Evolutionary conservation across 2,329 filamentous ascomycete species (phyloP).

Genomic region (Xylariales sp.): DNA sequence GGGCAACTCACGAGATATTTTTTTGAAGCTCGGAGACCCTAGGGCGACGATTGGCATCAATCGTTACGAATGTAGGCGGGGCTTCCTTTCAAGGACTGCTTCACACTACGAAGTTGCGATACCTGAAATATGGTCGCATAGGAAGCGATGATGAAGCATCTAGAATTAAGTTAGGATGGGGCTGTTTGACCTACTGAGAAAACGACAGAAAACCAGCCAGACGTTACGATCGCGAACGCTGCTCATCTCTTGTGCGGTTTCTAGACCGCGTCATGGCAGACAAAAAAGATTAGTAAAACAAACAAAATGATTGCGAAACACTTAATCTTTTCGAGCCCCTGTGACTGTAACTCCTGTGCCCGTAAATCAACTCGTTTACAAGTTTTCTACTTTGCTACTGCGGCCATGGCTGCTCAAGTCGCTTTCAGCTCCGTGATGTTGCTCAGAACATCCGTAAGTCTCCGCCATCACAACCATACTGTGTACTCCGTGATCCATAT

Average conservation of each 20-base stretch:
- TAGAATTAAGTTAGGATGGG: too few species aligned
- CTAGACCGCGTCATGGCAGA: slow-evolving; percentile 5
- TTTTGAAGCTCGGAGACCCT: slow-evolving; percentile 13
- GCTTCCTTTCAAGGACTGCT: too few species aligned
- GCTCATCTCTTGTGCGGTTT: neutral
- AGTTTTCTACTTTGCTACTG: too few species aligned
- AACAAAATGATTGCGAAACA: slow-evolving; percentile 2
- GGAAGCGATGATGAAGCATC: neutral
- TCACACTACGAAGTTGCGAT: neutral
- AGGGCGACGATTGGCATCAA: neutral
- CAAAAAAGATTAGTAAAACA: slow-evolving; percentile 9
- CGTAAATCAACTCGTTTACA: neutral
- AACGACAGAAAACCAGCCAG: neutral
- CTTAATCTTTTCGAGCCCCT: neutral
- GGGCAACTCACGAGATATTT: slow-evolving; percentile 11
- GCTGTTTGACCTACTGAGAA: too few species aligned
- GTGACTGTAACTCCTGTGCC: neutral
- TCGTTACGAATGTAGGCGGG: neutral
- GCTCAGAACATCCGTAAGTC: too few species aligned
- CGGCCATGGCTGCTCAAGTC: too few species aligned
- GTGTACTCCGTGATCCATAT: too few species aligned
- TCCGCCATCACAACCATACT: too few species aligned
- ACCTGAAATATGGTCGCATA: slow-evolving; percentile 10
- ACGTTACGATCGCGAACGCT: neutral
- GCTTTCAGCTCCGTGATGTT: too few species aligned